Conservation (phyloP, 2,329 filamentous ascomycete species). For the Fusarium sacchari region DNA sequence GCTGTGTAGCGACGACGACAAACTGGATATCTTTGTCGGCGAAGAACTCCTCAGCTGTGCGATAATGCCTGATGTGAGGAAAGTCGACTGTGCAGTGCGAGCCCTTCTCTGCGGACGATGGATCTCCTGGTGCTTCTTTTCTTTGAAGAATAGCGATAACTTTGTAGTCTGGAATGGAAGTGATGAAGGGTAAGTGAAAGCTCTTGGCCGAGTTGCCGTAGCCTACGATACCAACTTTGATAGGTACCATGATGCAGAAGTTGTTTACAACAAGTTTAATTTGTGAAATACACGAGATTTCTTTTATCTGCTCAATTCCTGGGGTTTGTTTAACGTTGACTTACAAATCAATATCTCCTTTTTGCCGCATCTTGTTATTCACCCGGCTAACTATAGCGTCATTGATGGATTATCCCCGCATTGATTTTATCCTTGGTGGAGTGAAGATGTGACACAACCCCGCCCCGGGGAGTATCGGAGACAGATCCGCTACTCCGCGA, state of each 20-base stretch:
- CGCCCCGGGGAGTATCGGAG: background rate
- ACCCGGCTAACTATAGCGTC: background rate
- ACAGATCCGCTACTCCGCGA: background rate
- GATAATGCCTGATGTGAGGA: conserved; percentile 64
- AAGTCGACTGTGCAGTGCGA: conserved; percentile 61
- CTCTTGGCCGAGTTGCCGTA: conserved; percentile 60
- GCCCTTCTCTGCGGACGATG: conserved; percentile 36
- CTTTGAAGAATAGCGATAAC: conserved; percentile 61
- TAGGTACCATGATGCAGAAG: conserved; percentile 40
- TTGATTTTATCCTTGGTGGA: conserved; percentile 1
- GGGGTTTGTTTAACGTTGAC: background rate
- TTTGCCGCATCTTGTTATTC: background rate
- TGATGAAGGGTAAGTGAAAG: conserved; percentile 63
- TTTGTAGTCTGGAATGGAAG: conserved; percentile 56
- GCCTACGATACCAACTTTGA: conserved; percentile 62
- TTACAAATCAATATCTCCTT: background rate
- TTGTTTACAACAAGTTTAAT: too few relatives aligned
- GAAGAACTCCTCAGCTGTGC: conserved; percentile 67
- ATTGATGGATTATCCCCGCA: background rate
- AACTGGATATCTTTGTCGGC: conserved; percentile 67
- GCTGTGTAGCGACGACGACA: conserved; percentile 59
- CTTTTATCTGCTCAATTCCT: background rate
- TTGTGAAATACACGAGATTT: background rate
- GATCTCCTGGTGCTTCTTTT: conserved; percentile 49
- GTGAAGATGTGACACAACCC: background rate